Evolutionary conservation across 2,329 filamentous ascomycete genomes (phyloP).

Genomic region (Paecilomyces sp.): DNA sequence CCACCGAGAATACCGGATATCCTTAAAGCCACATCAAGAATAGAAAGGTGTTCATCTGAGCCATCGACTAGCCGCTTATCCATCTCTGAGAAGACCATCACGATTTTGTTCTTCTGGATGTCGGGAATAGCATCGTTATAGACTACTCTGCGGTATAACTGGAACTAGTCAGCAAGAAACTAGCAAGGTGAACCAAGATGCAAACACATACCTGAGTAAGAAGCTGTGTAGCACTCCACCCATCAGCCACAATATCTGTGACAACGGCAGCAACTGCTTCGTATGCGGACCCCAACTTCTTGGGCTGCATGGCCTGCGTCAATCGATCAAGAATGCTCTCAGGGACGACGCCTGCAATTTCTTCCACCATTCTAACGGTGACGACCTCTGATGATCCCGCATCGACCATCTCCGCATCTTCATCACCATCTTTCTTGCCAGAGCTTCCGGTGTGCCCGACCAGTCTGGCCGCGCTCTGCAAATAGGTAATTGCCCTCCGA

Average conservation of each 20-base stretch:
- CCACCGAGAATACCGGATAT: constrained; percentile 64
- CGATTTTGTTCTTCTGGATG: constrained; percentile 82
- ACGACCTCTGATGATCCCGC: constrained; percentile 47
- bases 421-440: constrained; percentile 41
- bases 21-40: constrained; percentile 76
- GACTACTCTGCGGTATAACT: constrained; percentile 66
- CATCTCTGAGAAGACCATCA: constrained; percentile 81
- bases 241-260: constrained; percentile 87
- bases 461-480: constrained; percentile 88
- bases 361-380: constrained; percentile 75
- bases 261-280: constrained; percentile 69
- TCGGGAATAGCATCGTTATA: constrained; percentile 80
- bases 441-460: constrained; percentile 57
- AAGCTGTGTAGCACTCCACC: constrained; percentile 91
- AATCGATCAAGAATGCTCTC: constrained; percentile 63
- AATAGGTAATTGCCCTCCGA: constrained; percentile 88
- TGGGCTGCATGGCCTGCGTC: constrained; percentile 68
- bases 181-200: neutral
- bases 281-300: constrained; percentile 58
- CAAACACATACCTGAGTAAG: constrained; percentile 61
- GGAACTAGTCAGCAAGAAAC: constrained; percentile 2
- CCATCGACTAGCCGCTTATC: constrained; percentile 94
- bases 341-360: constrained; percentile 94
- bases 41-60: constrained; percentile 86
- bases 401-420: constrained; percentile 55